Conservation (phyloP, 495 filamentous ascomycete genomes). For the Terfezia claveryi region DNA sequence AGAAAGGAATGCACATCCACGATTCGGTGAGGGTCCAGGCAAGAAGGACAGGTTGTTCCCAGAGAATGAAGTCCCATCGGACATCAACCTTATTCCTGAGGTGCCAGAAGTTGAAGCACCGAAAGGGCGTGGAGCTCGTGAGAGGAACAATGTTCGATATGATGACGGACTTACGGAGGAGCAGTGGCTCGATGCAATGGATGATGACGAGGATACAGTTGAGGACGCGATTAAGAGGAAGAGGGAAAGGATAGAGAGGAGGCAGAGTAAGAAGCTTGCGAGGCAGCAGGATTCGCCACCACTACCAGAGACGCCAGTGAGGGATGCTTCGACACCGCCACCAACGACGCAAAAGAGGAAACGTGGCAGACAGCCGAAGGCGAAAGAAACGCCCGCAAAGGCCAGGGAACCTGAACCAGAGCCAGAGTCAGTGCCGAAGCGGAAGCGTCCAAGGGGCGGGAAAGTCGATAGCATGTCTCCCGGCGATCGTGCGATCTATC, state of each 20-base stretch:
- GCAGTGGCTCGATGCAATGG: constrained; percentile 61
- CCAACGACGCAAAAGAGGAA: constrained; percentile 29
- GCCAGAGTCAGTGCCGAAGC: constrained; percentile 54
- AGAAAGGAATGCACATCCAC: constrained; percentile 36
- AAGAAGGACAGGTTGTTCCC: constrained; percentile 59
- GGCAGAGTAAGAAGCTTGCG: constrained; percentile 36
- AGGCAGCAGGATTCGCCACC: constrained; percentile 12
- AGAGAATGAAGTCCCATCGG: constrained; percentile 64
- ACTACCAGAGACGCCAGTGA: constrained; percentile 10
- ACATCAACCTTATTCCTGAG: constrained; percentile 48
- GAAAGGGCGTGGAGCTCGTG: constrained; percentile 74
- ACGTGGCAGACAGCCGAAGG: constrained; percentile 70
- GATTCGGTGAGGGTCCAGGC: constrained; percentile 44
- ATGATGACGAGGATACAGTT: constrained; percentile 82
- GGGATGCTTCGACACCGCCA: constrained; percentile 24
- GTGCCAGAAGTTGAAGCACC: constrained; percentile 45
- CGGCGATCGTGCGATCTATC: constrained; percentile 39
- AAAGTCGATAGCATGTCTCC: constrained; percentile 21
- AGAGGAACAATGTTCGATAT: constrained; percentile 80
- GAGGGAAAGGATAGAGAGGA: constrained; percentile 56
- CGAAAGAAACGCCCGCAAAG: constrained; percentile 31
- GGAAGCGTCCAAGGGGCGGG: constrained; percentile 48
- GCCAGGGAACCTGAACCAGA: constrained; percentile 26
- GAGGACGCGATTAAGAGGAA: constrained; percentile 85
- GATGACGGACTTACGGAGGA: constrained; percentile 96